Conservation (phyloP, 768 basidiomycete species). For the Galerina marginata region DNA sequence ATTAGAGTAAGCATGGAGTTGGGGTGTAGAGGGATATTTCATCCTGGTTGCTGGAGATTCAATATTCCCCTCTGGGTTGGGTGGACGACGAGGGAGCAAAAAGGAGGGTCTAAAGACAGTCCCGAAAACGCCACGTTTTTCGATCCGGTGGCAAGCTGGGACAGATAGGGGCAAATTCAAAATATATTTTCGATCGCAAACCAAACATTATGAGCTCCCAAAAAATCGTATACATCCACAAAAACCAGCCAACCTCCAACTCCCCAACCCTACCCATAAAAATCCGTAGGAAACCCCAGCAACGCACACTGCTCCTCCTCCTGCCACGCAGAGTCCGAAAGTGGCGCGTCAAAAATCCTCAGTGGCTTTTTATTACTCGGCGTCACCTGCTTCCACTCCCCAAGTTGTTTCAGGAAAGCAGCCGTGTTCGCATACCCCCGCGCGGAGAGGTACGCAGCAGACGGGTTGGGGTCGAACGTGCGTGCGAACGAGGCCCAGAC, state of each 20-base stretch:
- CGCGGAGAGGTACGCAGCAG: slow-evolving; percentile 43
- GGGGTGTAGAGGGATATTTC: neutral
- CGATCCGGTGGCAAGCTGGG: too few species aligned
- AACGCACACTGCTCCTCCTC: slow-evolving; percentile 45
- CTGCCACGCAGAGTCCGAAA: slow-evolving; percentile 31
- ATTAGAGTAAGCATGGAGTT: neutral
- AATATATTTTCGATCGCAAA: too few species aligned
- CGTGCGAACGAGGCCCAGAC: slow-evolving; percentile 54
- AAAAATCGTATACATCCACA: too few species aligned
- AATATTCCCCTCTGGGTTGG: too few species aligned
- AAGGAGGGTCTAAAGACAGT: too few species aligned
- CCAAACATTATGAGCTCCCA: too few species aligned
- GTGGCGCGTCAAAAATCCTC: slow-evolving; percentile 39
- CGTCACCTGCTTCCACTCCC: slow-evolving; percentile 41
- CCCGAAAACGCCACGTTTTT: too few species aligned
- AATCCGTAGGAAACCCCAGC: slow-evolving; percentile 32
- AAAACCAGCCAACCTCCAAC: too few species aligned
- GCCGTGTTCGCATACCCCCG: slow-evolving; percentile 46
- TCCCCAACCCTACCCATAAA: slow-evolving; percentile 11
- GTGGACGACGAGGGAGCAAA: too few species aligned
- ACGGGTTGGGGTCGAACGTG: slow-evolving; percentile 53
- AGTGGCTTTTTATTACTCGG: slow-evolving; percentile 31
- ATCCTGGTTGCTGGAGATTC: too few species aligned
- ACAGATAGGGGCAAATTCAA: too few species aligned
- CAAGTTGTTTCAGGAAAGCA: slow-evolving; percentile 30